Conservation (phyloP, 495 filamentous ascomycete genomes). For the Penicillium bialowiezense region DNA sequence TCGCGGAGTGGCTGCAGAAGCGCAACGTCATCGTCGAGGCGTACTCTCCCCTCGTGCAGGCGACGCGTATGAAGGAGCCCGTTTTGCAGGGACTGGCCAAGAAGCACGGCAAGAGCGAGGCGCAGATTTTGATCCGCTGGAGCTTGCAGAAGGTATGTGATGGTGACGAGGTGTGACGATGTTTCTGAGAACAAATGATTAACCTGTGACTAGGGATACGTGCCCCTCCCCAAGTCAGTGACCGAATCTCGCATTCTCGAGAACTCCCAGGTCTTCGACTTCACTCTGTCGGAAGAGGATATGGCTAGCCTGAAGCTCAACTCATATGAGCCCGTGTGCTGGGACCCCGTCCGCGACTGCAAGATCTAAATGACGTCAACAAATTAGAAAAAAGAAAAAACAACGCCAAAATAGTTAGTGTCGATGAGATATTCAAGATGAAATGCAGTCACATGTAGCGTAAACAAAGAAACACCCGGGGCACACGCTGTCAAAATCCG, state of each 20-base stretch:
- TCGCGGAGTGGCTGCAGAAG: slow-evolving; percentile 70
- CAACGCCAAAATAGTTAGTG: too few relatives aligned
- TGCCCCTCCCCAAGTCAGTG: slow-evolving; percentile 62
- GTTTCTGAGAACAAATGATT: slow-evolving; percentile 27
- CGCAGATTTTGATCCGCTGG: slow-evolving; percentile 83
- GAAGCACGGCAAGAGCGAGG: slow-evolving; percentile 70
- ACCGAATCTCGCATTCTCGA: slow-evolving; percentile 60
- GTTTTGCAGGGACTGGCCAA: slow-evolving; percentile 55
- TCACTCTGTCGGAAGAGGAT: slow-evolving; percentile 63
- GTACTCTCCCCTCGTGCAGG: slow-evolving; percentile 75
- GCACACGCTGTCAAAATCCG: too few relatives aligned
- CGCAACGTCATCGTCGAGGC: slow-evolving; percentile 72
- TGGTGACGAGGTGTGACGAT: neutral
- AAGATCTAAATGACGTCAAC: slow-evolving; percentile 18
- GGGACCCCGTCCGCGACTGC: slow-evolving; percentile 65
- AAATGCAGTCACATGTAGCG: too few relatives aligned
- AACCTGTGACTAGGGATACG: slow-evolving; percentile 60
- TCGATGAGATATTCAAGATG: too few relatives aligned
- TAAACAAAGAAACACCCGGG: too few relatives aligned
- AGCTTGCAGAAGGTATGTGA: slow-evolving; percentile 70
- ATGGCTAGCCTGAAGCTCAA: slow-evolving; percentile 54
- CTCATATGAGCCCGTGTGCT: slow-evolving; percentile 61
- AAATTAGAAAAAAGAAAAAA: slow-evolving; percentile 14
- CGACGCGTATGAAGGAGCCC: slow-evolving; percentile 62
- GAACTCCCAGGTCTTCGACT: slow-evolving; percentile 79